A percentile compares a stretch with the other conserved stretches of the same genome.
Evolutionary conservation across 2,329 filamentous ascomycete species (phyloP).

Genomic region (Penicillium sp.): DNA sequence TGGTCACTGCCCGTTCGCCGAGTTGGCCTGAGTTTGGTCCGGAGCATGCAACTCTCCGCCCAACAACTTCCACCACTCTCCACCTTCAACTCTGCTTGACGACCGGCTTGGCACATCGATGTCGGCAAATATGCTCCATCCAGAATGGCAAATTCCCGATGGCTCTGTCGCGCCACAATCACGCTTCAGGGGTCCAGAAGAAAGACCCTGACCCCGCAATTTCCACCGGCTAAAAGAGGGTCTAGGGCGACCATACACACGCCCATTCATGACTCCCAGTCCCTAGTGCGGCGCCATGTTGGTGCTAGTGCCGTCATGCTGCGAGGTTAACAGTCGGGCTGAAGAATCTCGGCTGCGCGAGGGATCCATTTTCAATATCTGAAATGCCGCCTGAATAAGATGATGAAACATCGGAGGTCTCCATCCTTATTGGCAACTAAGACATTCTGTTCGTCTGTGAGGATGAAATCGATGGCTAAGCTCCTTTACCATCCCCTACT

Average conservation of each 20-base stretch:
- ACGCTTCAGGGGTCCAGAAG: not conserved
- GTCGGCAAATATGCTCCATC: not conserved
- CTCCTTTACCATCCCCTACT: not conserved
- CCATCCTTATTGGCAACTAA: not conserved
- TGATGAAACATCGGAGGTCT: not conserved
- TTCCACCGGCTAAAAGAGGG: not conserved
- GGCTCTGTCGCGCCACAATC: not conserved
- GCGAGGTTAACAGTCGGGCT: not conserved
- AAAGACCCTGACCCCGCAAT: constrained; percentile 1
- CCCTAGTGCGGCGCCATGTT: not conserved
- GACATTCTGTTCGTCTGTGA: not conserved
- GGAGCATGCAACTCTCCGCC: too few relatives aligned
- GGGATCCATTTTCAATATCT: not conserved
- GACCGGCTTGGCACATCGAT: too few relatives aligned
- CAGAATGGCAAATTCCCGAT: constrained; percentile 3
- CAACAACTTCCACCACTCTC: too few relatives aligned
- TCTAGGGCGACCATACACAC: not conserved
- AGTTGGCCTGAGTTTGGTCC: too few relatives aligned
- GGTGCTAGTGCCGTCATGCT: too few relatives aligned
- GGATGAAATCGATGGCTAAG: constrained; percentile 2
- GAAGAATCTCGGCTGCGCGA: not conserved
- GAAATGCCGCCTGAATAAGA: not conserved
- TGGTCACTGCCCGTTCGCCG: too few relatives aligned
- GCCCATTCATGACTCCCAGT: not conserved
- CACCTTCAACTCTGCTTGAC: too few relatives aligned